These are phyloP conservation scores for Collybia sordida DNA, from an alignment of 768 basidiomycete genomes.

Conservation along the genomic window DNA sequence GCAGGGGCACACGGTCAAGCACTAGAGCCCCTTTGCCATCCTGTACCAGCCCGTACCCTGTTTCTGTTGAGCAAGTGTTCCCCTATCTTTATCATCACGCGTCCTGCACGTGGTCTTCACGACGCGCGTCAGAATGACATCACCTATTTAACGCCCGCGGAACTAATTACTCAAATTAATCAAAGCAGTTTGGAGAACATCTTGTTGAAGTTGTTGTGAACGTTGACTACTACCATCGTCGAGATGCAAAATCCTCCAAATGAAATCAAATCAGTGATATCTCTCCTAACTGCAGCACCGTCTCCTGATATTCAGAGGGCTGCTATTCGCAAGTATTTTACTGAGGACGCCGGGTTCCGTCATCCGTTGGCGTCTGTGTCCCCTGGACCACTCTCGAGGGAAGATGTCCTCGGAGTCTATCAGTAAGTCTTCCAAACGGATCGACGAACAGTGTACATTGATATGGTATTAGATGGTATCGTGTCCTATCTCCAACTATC, in stretches of 20 bases:
- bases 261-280: slow-evolving; percentile 47
- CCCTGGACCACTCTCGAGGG: slow-evolving; percentile 49
- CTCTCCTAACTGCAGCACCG: slow-evolving; percentile 43
- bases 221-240: slow-evolving; percentile 7
- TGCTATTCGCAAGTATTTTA: slow-evolving; percentile 49
- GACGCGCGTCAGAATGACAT: too few relatives aligned
- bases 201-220: not conserved
- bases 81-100: too few relatives aligned
- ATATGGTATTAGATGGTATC: slow-evolving; percentile 50
- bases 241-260: slow-evolving; percentile 55
- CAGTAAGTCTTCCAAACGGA: slow-evolving; percentile 36
- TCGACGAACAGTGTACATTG: not conserved
- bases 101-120: too few relatives aligned
- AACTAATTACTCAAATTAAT: not conserved
- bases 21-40: too few relatives aligned
- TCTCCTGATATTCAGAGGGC: slow-evolving; percentile 50
- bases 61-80: too few relatives aligned
- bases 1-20: too few relatives aligned
- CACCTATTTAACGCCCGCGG: too few relatives aligned
- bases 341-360: slow-evolving; percentile 52
- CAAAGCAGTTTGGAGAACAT: not conserved
- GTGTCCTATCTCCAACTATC: slow-evolving; percentile 55
- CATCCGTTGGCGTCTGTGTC: slow-evolving; percentile 57
- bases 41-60: too few relatives aligned
- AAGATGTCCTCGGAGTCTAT: slow-evolving; percentile 55